These are phyloP conservation scores for Gyrodon lividus DNA, from an alignment of 768 basidiomycete species.

Conservation along the genomic window DNA sequence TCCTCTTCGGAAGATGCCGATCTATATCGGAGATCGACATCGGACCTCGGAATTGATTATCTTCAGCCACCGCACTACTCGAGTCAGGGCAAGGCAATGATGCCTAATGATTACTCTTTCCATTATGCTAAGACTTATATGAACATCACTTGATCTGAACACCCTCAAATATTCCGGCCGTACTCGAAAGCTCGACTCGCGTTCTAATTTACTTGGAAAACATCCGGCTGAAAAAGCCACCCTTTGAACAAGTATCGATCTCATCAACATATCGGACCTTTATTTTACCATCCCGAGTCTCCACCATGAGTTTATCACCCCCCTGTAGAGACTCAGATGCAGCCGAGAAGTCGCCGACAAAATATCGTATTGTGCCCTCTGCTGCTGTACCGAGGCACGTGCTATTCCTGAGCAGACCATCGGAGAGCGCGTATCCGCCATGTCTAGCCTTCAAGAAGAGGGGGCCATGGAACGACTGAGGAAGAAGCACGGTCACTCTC, in stretches of 20 bases:
- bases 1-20: slow-evolving; percentile 17
- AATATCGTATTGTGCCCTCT: slow-evolving; percentile 34
- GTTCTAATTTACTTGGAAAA: neutral
- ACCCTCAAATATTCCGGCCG: no score
- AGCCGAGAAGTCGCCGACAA: slow-evolving; percentile 41
- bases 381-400: slow-evolving; percentile 35
- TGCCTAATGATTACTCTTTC: no score
- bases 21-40: slow-evolving; percentile 14
- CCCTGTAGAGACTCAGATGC: slow-evolving; percentile 33
- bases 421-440: slow-evolving; percentile 31
- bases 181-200: no score
- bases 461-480: slow-evolving; percentile 41
- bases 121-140: neutral
- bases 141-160: neutral
- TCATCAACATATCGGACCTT: slow-evolving; percentile 40
- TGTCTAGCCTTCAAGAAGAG: slow-evolving; percentile 33
- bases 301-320: slow-evolving; percentile 40
- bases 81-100: no score
- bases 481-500: slow-evolving; percentile 36
- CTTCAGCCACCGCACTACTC: neutral
- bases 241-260: slow-evolving; percentile 5
- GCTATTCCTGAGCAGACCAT: slow-evolving; percentile 27
- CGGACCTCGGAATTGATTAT: slow-evolving; percentile 14
- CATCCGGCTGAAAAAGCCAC: slow-evolving; percentile 12
- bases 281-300: slow-evolving; percentile 38